These are phyloP conservation scores for Boletus rubroflammeus DNA, from an alignment of 768 basidiomycete genomes.

Conservation along the genomic window DNA sequence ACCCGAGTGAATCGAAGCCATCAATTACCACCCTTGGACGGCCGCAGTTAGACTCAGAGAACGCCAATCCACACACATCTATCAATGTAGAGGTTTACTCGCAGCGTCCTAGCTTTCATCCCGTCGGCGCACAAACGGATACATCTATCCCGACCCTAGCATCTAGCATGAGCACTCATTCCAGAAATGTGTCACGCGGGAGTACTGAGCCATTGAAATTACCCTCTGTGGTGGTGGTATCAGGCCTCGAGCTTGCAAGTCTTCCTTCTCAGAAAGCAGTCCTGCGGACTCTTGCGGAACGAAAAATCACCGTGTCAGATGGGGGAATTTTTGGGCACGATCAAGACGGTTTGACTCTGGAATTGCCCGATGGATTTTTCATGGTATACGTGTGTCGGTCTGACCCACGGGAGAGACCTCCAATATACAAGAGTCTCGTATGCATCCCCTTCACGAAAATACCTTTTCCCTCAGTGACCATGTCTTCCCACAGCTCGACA, in stretches of 20 bases:
- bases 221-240: slow-evolving; percentile 62
- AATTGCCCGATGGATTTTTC: slow-evolving; percentile 61
- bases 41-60: slow-evolving; percentile 15
- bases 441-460: slow-evolving; percentile 21
- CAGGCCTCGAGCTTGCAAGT: slow-evolving; percentile 64
- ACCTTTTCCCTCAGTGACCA: background rate
- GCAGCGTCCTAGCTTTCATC: slow-evolving; percentile 10
- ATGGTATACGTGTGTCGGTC: slow-evolving; percentile 68
- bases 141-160: slow-evolving; percentile 11
- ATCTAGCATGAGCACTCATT: slow-evolving; percentile 8
- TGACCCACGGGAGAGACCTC: slow-evolving; percentile 61
- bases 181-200: slow-evolving; percentile 14
- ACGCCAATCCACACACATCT: slow-evolving; percentile 3
- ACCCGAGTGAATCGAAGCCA: slow-evolving; percentile 16
- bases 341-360: slow-evolving; percentile 29
- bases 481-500: slow-evolving; percentile 53
- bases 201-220: slow-evolving; percentile 29
- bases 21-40: slow-evolving; percentile 13
- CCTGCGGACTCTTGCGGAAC: slow-evolving; percentile 48
- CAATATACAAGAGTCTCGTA: slow-evolving; percentile 63
- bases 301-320: slow-evolving; percentile 43
- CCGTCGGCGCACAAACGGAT: slow-evolving; percentile 13
- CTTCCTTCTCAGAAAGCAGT: slow-evolving; percentile 56
- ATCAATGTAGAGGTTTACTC: background rate
- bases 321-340: slow-evolving; percentile 15